Evolutionary conservation across 1,284 basidiomycete species (phyloP), one percentile per base, ranked within the genome.

Genomic region (Amylostereum areolatum): DNA sequence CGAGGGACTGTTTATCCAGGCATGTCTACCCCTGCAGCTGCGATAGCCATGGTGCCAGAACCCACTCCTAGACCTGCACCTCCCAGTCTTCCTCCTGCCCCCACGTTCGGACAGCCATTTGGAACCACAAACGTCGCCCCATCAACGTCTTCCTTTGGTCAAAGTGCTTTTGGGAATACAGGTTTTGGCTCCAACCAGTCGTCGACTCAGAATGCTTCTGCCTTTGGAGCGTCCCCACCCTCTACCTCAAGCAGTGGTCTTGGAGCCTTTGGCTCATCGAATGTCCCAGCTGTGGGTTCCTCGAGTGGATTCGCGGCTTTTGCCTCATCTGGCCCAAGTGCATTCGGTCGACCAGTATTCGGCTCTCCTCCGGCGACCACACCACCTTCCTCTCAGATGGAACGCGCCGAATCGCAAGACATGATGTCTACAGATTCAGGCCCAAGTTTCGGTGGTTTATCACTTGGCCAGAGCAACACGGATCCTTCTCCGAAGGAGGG

Each of bases 1-100:
- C 66, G 66, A 24, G 70, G 69, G 1, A 60, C 54, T 5, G 65
- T 72, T 4, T 90, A 87, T 60, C 68, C 73, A 39, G 79, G 79
- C 25, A 80, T 89, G 74, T 58, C 54, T 18, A 44, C 29, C 25
- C 47, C 54, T 35, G 9, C 34, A 35, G 34, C 34, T 35, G 34
- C 34, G 34, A n/a, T 2, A 35, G 34, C 9, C 3, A 43, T 10
- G 6, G 25, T n/a, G 41, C 41, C 34, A 35, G n/a, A 9, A 18
- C 18, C 18, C 18, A 18, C 18, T 18, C 18, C 18, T 18, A 18
- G 18, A 18, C 18, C 18, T 18, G 18, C 18, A 18, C 18, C 18
- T 18, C 18, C 18, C 1, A 18, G 18, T 18, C 18, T 18, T 18
- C 18, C 18, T 18, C 18, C 18, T 18, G 18, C 18, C 18, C 18